phyloP scores from a whole-genome alignment of 495 filamentous ascomycete species.

The Umbilicaria muhlenbergii region DNA sequence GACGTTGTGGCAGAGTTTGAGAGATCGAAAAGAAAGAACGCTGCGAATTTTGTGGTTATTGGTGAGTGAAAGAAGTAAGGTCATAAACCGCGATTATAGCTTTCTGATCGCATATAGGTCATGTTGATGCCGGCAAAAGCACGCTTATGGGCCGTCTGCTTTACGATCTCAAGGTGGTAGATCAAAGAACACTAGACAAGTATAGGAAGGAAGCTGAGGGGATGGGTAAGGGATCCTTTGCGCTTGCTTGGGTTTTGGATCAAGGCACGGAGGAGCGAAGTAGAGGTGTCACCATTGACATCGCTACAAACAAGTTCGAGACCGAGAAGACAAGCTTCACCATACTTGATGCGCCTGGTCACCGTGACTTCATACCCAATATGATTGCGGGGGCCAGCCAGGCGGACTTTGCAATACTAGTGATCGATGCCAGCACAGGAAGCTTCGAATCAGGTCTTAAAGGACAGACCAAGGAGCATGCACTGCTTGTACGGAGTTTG shows the following conservation, averaged over 20 bases:
- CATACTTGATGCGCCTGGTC: slow-evolving; percentile 88
- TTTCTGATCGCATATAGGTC: slow-evolving; percentile 35
- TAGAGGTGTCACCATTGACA: slow-evolving; percentile 92
- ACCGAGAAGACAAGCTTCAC: slow-evolving; percentile 77
- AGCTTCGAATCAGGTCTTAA: slow-evolving; percentile 87
- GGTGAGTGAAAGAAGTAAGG: slow-evolving; percentile 31
- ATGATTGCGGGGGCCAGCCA: slow-evolving; percentile 97
- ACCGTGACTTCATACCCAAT: slow-evolving; percentile 91
- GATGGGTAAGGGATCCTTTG: slow-evolving; percentile 90
- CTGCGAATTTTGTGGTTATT: slow-evolving; percentile 90
- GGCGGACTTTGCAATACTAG: slow-evolving; percentile 89
- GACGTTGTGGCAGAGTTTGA: slow-evolving; percentile 72
- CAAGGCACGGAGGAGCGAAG: slow-evolving; percentile 73
- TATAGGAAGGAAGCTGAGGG: slow-evolving; percentile 78
- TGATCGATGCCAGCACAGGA: slow-evolving; percentile 76
- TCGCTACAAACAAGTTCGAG: slow-evolving; percentile 86
- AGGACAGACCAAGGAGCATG: slow-evolving; percentile 90
- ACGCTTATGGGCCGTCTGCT: slow-evolving; percentile 94
- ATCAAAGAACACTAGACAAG: slow-evolving; percentile 73
- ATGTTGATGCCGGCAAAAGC: slow-evolving; percentile 95
- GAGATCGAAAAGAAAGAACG: slow-evolving; percentile 58
- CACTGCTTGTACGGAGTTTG: slow-evolving; percentile 78
- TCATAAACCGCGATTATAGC: not conserved
- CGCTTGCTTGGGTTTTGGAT: slow-evolving; percentile 91
- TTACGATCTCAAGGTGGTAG: slow-evolving; percentile 73